Conservation (phyloP, 805 yeast species). For the Huiozyma sinensis region DNA sequence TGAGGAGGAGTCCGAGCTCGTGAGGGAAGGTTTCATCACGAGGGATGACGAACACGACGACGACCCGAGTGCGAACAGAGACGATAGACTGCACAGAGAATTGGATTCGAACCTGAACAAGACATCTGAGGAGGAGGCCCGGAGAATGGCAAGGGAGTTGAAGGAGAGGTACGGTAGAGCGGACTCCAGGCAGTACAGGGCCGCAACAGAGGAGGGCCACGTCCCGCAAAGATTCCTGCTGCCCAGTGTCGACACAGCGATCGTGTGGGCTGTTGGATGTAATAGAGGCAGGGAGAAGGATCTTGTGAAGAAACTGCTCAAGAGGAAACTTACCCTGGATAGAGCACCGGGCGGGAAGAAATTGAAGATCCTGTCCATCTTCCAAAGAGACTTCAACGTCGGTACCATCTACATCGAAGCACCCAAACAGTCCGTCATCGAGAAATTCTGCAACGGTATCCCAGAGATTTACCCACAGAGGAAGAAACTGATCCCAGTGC, state of each 20-base stretch:
- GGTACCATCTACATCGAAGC: conserved; percentile 95
- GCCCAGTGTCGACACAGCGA: conserved; percentile 94
- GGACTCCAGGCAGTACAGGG: conserved; percentile 64
- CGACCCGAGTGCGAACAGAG: conserved; percentile 37
- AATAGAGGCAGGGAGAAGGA: conserved; percentile 90
- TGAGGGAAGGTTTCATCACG: conserved; percentile 72
- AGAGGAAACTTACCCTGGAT: conserved; percentile 71
- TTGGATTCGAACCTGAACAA: conserved; percentile 80
- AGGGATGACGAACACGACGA: conserved; percentile 42
- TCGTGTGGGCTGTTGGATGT: conserved; percentile 91
- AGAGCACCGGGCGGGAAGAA: conserved; percentile 54
- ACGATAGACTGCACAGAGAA: conserved; percentile 82
- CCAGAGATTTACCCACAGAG: conserved; percentile 70
- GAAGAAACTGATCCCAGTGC: conserved; percentile 84
- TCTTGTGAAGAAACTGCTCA: conserved; percentile 70
- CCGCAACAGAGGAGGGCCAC: conserved; percentile 64
- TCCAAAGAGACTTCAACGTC: conserved; percentile 85
- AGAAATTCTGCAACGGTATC: conserved; percentile 77
- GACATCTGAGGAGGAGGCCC: conserved; percentile 90
- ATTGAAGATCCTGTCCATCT: conserved; percentile 77
- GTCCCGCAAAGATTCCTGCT: conserved; percentile 88
- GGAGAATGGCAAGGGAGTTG: conserved; percentile 80
- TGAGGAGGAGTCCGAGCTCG: conserved; percentile 82
- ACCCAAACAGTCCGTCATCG: conserved; percentile 83
- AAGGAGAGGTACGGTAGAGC: conserved; percentile 87